Percentiles rank a stretch among this genome's conserved stretches.
Evolutionary conservation across 2,329 filamentous ascomycete genomes (phyloP).

Genomic region (Aspergillus fumigatiaffinis): DNA sequence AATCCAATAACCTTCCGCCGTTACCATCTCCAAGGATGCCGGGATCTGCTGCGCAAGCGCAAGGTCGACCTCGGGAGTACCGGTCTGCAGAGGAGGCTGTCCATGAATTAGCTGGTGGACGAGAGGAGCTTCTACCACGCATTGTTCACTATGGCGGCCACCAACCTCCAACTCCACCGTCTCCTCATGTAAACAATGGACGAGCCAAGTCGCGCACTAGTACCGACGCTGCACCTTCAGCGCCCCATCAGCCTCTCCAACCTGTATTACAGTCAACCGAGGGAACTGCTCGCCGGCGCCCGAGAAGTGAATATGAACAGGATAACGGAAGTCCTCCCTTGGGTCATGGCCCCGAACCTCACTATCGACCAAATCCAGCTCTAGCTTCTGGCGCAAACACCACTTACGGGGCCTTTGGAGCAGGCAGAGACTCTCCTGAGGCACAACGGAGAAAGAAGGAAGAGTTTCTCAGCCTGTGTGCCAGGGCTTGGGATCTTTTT

Average conservation of each 20-base stretch:
- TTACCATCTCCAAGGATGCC: slow-evolving; percentile 76
- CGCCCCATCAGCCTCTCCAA: slow-evolving; percentile 56
- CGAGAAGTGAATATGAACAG: slow-evolving; percentile 82
- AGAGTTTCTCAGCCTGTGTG: slow-evolving; percentile 82
- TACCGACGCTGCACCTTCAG: slow-evolving; percentile 55
- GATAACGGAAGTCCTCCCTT: slow-evolving; percentile 84
- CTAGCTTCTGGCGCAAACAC: slow-evolving; percentile 21
- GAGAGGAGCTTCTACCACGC: slow-evolving; percentile 86
- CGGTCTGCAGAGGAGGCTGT: slow-evolving; percentile 95
- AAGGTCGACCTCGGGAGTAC: slow-evolving; percentile 72
- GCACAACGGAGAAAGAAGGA: slow-evolving; percentile 83
- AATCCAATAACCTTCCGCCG: slow-evolving; percentile 61
- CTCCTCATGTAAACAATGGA: slow-evolving; percentile 47
- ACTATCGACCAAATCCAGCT: slow-evolving; percentile 36
- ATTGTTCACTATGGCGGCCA: slow-evolving; percentile 93
- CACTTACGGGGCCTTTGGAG: slow-evolving; percentile 69
- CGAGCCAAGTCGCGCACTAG: slow-evolving; percentile 26
- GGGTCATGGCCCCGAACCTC: slow-evolving; percentile 63
- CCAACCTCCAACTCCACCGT: slow-evolving; percentile 88
- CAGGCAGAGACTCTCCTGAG: slow-evolving; percentile 77
- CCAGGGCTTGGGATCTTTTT: slow-evolving; percentile 93
- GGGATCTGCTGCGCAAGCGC: slow-evolving; percentile 48
- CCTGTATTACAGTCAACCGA: slow-evolving; percentile 23
- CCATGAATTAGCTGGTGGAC: slow-evolving; percentile 81
- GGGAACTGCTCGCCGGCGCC: slow-evolving; percentile 59